These are phyloP conservation scores for Condylostoma magnum DNA, from an alignment of 169 alveolate genomes.

Conservation along the genomic window DNA sequence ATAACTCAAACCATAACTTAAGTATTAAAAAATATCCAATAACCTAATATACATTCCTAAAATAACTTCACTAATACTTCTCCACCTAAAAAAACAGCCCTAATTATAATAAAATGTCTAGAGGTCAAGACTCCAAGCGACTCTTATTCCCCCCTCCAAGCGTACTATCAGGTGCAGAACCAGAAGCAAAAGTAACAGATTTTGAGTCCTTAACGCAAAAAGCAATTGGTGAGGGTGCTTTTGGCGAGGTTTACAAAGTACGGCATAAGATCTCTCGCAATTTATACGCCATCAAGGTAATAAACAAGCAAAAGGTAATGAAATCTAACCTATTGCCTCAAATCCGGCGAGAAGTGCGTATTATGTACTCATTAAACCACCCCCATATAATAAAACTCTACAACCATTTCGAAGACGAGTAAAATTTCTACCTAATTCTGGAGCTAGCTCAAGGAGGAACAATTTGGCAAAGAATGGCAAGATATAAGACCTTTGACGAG, in stretches of 20 bases:
- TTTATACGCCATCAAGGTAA: slow-evolving; percentile 82
- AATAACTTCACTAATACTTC: too few relatives aligned
- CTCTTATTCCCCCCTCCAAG: slow-evolving; percentile 30
- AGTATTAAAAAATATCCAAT: too few relatives aligned
- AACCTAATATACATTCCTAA: too few relatives aligned
- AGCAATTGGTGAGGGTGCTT: slow-evolving; percentile 83
- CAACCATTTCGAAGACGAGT: slow-evolving; percentile 88
- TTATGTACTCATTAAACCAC: slow-evolving; percentile 84
- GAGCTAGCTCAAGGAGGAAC: slow-evolving; percentile 60
- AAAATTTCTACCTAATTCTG: slow-evolving; percentile 76
- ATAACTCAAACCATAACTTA: too few relatives aligned
- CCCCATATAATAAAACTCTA: slow-evolving; percentile 82
- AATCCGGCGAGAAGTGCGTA: slow-evolving; percentile 81
- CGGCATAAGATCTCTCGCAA: slow-evolving; percentile 67
- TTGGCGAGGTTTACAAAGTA: slow-evolving; percentile 83
- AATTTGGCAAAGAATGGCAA: slow-evolving; percentile 66
- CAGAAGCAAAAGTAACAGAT: slow-evolving; percentile 9
- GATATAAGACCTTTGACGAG: slow-evolving; percentile 74
- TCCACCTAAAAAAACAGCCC: too few relatives aligned
- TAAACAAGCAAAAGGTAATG: slow-evolving; percentile 73
- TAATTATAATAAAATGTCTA: too few relatives aligned
- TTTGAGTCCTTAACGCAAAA: slow-evolving; percentile 25
- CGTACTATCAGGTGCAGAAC: slow-evolving; percentile 25
- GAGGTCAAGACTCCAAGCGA: neutral
- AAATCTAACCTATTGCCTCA: slow-evolving; percentile 57